Evolutionary conservation across 345 rosid species (phyloP).

Genomic region (Citrus sp.): DNA sequence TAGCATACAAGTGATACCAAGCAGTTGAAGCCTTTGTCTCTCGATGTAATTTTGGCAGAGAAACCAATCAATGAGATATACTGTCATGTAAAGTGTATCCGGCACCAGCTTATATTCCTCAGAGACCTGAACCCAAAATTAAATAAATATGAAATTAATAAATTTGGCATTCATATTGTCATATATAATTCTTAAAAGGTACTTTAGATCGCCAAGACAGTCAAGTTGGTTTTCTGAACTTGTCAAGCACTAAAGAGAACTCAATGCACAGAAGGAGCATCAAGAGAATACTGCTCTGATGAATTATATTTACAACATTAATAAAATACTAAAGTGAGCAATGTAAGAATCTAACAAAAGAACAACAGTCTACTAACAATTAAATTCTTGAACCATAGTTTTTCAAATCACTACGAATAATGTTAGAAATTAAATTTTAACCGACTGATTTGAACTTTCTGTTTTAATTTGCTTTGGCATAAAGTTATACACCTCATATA

Average conservation of each 20-base stretch:
- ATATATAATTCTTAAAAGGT: not conserved
- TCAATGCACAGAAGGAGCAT: too few species aligned
- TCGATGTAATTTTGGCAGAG: constrained; percentile 67
- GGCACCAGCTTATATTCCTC: constrained; percentile 86
- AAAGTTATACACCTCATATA: not conserved
- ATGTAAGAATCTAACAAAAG: not conserved
- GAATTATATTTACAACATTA: not conserved
- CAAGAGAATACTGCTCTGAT: too few species aligned
- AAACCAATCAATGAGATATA: constrained; percentile 75
- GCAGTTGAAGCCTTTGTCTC: constrained; percentile 77
- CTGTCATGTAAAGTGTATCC: constrained; percentile 86
- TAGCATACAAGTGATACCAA: constrained; percentile 95
- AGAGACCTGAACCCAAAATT: constrained; percentile 62
- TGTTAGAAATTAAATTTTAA: not conserved
- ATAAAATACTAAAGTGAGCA: not conserved
- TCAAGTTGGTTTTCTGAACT: too few species aligned
- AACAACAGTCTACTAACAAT: not conserved
- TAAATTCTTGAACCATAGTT: not conserved
- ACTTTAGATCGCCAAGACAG: not conserved
- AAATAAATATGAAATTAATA: not conserved
- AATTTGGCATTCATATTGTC: not conserved
- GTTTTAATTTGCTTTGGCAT: not conserved
- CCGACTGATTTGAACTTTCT: not conserved
- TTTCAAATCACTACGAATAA: not conserved
- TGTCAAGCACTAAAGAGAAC: too few species aligned